Evolutionary conservation across 257 asterid genomes (phyloP), one percentile per base, ranked within the genome.

Genomic region (Echium plantagineum): DNA sequence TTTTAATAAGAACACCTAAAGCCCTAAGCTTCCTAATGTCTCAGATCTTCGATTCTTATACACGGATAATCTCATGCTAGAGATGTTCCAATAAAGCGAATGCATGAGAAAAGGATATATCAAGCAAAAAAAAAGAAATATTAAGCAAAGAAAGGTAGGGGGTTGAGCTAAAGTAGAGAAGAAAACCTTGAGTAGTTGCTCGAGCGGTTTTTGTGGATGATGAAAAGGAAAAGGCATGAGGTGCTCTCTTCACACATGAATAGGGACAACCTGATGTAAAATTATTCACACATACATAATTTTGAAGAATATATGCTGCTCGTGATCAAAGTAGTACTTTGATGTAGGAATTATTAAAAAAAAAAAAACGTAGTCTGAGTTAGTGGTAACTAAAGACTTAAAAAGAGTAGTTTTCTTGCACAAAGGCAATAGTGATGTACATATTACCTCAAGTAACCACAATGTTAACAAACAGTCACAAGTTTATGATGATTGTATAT

Each of bases 241-340:
- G 96, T 63, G 98, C 95, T 49, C 69, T 76, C 66, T 78, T 78
- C 52, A 85, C 95, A 13, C 98, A 87, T 24, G 98, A 82, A 83
- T 79, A 85, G 8, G 86, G 91, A 72, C 98, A 90, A 26, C 90
- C 98, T 90, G 56, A 21, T 42, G 26, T 35, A 18, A 66, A 62
- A 47, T 42, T 17, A 42, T 42, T 13, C 49, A 13, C 49, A 12
- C 16, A 12, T 42, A 13, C 3, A 42, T 42, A 42, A 13, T 42
- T 10, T 17, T 42, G 49, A 42, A 42, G 16, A 42, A 42, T 42
- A 13, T 12, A 13, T 12, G 49, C 0, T 3, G 49, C 46, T 7
- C 2, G 13, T 35, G 2, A 35, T 35, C 13, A 35, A 35, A 35
- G 46, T 35, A 7, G 46, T 35, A 35, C 10, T 7, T 32, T 35